Conservation (phyloP, 768 basidiomycete species). For the Rhizopogon vesiculosus region DNA sequence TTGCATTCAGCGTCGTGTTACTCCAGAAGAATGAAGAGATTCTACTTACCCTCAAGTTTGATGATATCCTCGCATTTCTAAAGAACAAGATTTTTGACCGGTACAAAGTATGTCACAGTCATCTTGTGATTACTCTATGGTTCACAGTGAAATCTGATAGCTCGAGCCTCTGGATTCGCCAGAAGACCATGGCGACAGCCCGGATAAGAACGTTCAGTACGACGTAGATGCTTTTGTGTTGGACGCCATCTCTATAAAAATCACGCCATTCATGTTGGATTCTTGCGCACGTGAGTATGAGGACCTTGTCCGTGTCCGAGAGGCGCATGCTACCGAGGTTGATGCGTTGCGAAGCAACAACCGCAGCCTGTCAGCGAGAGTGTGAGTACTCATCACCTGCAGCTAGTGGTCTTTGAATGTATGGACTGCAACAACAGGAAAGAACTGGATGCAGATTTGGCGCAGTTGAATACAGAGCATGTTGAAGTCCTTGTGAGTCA, state of each 20-base stretch:
- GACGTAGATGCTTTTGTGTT: conserved; percentile 79
- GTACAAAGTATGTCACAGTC: conserved; percentile 50
- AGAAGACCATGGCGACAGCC: conserved; percentile 10
- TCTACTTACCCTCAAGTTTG: conserved; percentile 81
- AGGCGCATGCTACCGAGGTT: conserved; percentile 81
- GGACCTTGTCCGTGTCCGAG: conserved; percentile 69
- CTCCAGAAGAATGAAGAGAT: conserved; percentile 84
- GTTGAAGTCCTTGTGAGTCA: conserved; percentile 61
- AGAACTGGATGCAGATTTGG: conserved; percentile 70
- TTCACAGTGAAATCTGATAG: conserved; percentile 11
- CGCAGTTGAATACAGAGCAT: conserved; percentile 80
- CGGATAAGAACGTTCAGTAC: conserved; percentile 51
- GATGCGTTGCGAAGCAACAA: conserved; percentile 81
- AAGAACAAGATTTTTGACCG: conserved; percentile 79
- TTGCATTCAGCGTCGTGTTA: conserved; percentile 87
- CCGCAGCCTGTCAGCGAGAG: conserved; percentile 66
- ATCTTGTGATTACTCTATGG: background rate
- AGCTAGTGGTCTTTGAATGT: conserved; percentile 4
- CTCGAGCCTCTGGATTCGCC: conserved; percentile 24
- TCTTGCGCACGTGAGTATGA: conserved; percentile 85
- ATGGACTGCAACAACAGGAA: conserved; percentile 46
- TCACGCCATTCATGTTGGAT: conserved; percentile 97
- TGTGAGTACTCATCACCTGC: conserved; percentile 47
- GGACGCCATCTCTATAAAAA: conserved; percentile 79
- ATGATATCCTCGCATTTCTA: conserved; percentile 81